A percentile compares a stretch with the other conserved stretches of the same genome.
These are phyloP conservation scores for Phaseolus coccineus DNA, from an alignment of 331 rosid genomes.

Conservation along the genomic window DNA sequence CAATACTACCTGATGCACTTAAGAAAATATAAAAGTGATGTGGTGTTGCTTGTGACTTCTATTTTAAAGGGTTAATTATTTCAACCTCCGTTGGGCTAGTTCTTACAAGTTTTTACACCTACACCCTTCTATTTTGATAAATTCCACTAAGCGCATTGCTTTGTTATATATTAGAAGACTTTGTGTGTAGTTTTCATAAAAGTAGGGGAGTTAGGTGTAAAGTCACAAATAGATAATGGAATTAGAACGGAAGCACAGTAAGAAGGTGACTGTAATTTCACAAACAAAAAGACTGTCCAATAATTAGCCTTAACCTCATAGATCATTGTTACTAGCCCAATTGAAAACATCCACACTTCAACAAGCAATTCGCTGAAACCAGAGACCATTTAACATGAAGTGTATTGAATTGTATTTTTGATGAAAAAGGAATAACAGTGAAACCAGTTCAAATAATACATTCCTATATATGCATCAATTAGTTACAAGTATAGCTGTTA, in stretches of 20 bases:
- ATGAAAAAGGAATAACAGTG: slow-evolving; percentile 10
- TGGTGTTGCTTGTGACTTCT: neutral
- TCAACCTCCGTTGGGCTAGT: neutral
- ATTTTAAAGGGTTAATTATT: neutral
- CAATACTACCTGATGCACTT: slow-evolving; percentile 8
- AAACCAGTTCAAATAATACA: neutral
- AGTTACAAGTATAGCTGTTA: neutral
- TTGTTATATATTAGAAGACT: neutral
- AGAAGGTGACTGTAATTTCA: neutral
- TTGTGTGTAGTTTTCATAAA: neutral
- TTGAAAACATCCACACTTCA: neutral
- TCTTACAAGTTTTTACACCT: neutral
- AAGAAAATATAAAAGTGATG: neutral
- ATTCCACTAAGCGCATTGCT: neutral
- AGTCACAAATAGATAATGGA: neutral
- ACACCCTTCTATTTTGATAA: neutral
- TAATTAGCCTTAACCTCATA: neutral
- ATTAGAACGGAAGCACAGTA: neutral
- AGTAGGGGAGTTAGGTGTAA: neutral
- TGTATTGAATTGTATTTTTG: neutral
- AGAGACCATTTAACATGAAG: slow-evolving; percentile 7
- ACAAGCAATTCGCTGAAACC: neutral
- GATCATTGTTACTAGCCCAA: neutral
- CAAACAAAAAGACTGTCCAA: neutral
- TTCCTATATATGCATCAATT: slow-evolving; percentile 22